Evolutionary conservation across 257 asterid genomes (phyloP).

Genomic region (Linaria vulgaris): DNA sequence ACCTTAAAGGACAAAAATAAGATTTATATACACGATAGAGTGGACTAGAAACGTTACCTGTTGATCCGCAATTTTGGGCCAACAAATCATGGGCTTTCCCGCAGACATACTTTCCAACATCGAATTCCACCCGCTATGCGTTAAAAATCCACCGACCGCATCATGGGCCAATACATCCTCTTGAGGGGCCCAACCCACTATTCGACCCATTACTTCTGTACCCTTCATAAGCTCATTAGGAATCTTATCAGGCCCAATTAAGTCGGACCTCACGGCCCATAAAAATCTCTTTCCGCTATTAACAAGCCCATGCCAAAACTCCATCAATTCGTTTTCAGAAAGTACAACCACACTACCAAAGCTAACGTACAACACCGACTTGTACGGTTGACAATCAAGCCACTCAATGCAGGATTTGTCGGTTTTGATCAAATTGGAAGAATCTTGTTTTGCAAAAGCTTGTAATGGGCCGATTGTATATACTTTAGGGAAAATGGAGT

Average conservation of each 20-base stretch:
- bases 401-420: constrained; percentile 35
- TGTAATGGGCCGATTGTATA: constrained; percentile 45
- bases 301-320: constrained; percentile 40
- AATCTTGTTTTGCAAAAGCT: constrained; percentile 2
- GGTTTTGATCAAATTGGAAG: constrained; percentile 23
- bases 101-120: constrained; percentile 36
- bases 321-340: constrained; percentile 25
- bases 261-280: constrained; percentile 41
- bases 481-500: constrained; percentile 38
- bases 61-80: constrained; percentile 37
- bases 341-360: constrained; percentile 35
- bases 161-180: constrained; percentile 37
- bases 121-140: constrained; percentile 52
- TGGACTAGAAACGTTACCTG: too few species aligned
- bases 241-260: constrained; percentile 21
- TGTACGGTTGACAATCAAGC: constrained; percentile 39
- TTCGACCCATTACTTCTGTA: constrained; percentile 20
- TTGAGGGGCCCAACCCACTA: constrained; percentile 46
- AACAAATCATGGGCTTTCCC: constrained; percentile 45
- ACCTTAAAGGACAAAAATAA: too few species aligned
- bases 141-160: constrained; percentile 37
- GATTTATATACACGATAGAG: too few species aligned
- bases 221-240: constrained; percentile 27
- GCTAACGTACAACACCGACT: constrained; percentile 42
- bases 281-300: constrained; percentile 32